phyloP scores from a whole-genome alignment of 768 basidiomycete genomes.

The Calocera cornea region DNA sequence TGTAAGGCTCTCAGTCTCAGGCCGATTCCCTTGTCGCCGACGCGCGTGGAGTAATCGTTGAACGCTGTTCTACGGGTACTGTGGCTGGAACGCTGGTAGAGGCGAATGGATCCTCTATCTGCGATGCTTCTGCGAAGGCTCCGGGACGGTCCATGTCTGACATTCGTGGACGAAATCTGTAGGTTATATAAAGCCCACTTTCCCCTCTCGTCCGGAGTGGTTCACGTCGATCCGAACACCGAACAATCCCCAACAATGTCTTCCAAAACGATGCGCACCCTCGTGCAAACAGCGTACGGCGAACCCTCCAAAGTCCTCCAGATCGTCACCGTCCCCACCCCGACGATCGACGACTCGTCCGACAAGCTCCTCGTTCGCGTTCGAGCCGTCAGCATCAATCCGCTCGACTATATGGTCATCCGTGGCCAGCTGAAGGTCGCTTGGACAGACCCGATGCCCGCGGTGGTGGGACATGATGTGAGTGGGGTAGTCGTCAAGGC shows the following conservation, averaged over 20 bases:
- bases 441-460: not conserved
- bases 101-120: too few species aligned
- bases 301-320: not conserved
- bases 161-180: too few species aligned
- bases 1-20: too few species aligned
- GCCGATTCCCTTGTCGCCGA: too few species aligned
- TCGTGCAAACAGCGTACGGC: not conserved
- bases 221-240: too few species aligned
- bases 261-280: not conserved
- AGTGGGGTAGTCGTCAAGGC: slow-evolving; percentile 2
- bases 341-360: not conserved
- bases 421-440: not conserved
- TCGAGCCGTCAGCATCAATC: not conserved
- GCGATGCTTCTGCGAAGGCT: too few species aligned
- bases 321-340: not conserved
- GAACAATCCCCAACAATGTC: not conserved
- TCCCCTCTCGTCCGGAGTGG: too few species aligned
- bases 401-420: not conserved
- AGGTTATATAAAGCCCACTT: too few species aligned
- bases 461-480: not conserved
- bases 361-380: not conserved
- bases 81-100: too few species aligned
- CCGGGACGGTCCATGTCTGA: too few species aligned
- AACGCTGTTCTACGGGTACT: too few species aligned
- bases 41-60: too few species aligned